Conservation (phyloP, 2,329 filamentous ascomycete species). For the Exophiala spinifera region DNA sequence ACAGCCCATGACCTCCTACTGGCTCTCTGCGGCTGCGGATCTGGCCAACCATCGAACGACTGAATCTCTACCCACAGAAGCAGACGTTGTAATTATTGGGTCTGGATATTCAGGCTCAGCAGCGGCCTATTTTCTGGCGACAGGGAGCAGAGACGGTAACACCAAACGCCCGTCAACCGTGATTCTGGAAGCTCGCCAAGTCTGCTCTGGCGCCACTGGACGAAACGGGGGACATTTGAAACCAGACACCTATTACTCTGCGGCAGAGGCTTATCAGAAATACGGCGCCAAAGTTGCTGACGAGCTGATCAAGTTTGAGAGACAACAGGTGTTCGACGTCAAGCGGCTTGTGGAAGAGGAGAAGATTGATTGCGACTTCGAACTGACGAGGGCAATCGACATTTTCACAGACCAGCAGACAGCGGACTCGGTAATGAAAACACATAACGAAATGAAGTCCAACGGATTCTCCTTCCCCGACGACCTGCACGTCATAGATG, state of each 20-base stretch:
- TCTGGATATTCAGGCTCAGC: conserved; percentile 48
- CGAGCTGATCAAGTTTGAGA: conserved; percentile 42
- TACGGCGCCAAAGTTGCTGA: conserved; percentile 38
- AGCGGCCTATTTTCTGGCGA: conserved; percentile 43
- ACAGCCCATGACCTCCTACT: conserved; percentile 21
- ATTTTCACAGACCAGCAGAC: conserved; percentile 36
- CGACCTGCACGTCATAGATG: conserved; percentile 28
- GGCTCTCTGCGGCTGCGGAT: conserved; percentile 14
- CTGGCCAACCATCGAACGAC: conserved; percentile 23
- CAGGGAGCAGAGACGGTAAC: conserved; percentile 10
- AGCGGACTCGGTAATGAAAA: conserved; percentile 33
- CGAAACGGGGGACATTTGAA: conserved; percentile 47
- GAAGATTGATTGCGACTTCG: conserved; percentile 44
- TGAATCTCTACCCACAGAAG: conserved; percentile 36
- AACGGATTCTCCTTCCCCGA: conserved; percentile 31
- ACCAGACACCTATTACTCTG: conserved; percentile 42
- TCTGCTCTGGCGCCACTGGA: conserved; percentile 46
- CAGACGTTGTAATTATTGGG: conserved; percentile 49
- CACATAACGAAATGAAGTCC: conserved; percentile 32
- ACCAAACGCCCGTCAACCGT: conserved; percentile 33
- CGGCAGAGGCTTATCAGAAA: conserved; percentile 33
- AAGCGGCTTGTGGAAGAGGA: conserved; percentile 41
- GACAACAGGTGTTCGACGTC: conserved; percentile 39
- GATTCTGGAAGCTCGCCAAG: conserved; percentile 41
- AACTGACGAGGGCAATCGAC: conserved; percentile 40